Base-by-base conservation (phyloP, 306 rosid genomes). In the Cyclanthera cordifolia region DNA sequence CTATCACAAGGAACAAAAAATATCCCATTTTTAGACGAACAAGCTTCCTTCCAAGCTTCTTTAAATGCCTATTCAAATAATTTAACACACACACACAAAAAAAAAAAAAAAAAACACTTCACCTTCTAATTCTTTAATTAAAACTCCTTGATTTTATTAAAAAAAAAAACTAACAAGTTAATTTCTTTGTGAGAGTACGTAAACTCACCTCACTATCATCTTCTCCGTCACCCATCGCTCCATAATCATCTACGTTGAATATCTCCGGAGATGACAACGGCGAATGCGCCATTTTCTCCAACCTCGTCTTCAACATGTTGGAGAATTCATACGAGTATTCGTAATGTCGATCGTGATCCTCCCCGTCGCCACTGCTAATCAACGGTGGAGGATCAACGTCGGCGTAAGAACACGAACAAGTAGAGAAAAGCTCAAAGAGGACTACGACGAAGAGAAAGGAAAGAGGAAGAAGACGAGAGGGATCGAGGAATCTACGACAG, bases 1-100 rank as follows among this genome's bases (percentile, higher is more conserved):
- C 56, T 75, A 0, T 60, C 47, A 30, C 6, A 0, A 6, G 96
- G 90, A 20, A 90, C 88, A 63, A 84, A 70, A 23, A 88, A 73
- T 65, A 50, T 67, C 74, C 16, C 75, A 55, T 77, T 75, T 56
- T 32, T 24, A 17, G 92, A 79, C n/a, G 81, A 84, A 80, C 96
- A 90, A 68, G 88, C 90, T 34, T 49, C 60, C 23, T 72, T 53
- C 96, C 96, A 90, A 59, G 90, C 87, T 53, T 78, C 75, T 73
- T 21, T 61, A 82, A 90, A 87, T 53, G 89, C 91, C 96, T 90
- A 43, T n/a, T n/a, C n/a, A 11, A 77, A 28, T 28, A 28, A 28
- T 56, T 56, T 11, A 43, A 43, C 48, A 43, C 16, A 43, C n/a
- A n/a, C n/a, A n/a, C n/a, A n/a, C n/a, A n/a, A n/a, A n/a, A n/a